Percentiles rank a stretch among this genome's conserved stretches.
Evolutionary conservation across 176 grass and related monocot species (phyloP).

Genomic region (Tuctoria greenei): DNA sequence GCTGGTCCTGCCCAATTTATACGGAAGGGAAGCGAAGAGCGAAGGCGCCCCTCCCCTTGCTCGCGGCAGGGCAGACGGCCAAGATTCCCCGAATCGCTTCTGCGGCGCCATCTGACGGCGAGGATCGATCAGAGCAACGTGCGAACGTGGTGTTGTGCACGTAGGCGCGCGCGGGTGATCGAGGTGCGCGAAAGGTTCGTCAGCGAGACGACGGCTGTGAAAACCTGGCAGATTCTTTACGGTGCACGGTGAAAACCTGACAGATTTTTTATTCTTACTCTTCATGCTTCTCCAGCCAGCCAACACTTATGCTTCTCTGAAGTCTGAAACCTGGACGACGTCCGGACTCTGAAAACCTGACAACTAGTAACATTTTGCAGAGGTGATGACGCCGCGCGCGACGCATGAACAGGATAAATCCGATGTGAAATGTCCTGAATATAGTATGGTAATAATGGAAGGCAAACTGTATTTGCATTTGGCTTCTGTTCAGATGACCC

Average conservation of each 20-base stretch:
- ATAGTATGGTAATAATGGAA: constrained; percentile 42
- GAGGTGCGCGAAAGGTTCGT: neutral
- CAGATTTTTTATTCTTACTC: neutral
- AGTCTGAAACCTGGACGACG: constrained; percentile 23
- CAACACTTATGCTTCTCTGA: neutral
- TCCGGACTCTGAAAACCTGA: constrained; percentile 33
- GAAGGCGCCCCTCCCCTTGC: neutral
- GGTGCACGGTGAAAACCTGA: neutral
- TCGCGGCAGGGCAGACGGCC: neutral
- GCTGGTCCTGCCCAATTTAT: constrained; percentile 37
- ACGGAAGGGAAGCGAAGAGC: constrained; percentile 12
- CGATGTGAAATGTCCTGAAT: constrained; percentile 38
- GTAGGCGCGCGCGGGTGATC: neutral
- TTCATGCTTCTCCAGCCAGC: neutral
- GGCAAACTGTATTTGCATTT: constrained; percentile 21
- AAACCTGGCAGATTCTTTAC: neutral
- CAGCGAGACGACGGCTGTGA: constrained; percentile 11
- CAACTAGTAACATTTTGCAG: neutral
- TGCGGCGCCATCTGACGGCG: constrained; percentile 17
- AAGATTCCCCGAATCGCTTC: constrained; percentile 7
- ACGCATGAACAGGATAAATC: neutral
- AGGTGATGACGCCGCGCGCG: neutral
- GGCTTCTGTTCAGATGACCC: constrained; percentile 9
- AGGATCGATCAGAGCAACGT: neutral
- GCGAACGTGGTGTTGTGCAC: constrained; percentile 21